These are phyloP conservation scores for Penicillium maclennaniae DNA, from an alignment of 495 filamentous ascomycete genomes.

Conservation along the genomic window DNA sequence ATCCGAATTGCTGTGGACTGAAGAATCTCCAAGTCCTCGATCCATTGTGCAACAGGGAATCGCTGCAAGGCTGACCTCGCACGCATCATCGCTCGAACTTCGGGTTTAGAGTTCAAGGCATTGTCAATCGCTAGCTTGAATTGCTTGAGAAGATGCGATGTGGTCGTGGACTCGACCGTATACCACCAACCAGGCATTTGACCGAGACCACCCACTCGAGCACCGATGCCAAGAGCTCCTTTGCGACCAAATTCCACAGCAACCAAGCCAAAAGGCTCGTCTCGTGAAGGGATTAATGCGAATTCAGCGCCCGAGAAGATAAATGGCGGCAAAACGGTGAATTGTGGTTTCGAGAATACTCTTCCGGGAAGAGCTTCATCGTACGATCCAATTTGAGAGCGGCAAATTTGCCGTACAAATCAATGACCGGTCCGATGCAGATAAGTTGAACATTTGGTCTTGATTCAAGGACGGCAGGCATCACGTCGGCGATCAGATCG, in stretches of 20 bases:
- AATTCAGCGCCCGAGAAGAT: slow-evolving; percentile 80
- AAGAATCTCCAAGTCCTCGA: slow-evolving; percentile 58
- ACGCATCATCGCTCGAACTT: slow-evolving; percentile 63
- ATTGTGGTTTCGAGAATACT: slow-evolving; percentile 73
- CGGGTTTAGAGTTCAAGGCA: slow-evolving; percentile 58
- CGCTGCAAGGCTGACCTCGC: slow-evolving; percentile 73
- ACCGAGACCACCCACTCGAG: slow-evolving; percentile 62
- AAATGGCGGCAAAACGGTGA: slow-evolving; percentile 68
- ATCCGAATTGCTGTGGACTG: slow-evolving; percentile 53
- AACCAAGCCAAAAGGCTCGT: slow-evolving; percentile 79
- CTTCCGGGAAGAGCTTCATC: slow-evolving; percentile 71
- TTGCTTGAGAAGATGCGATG: slow-evolving; percentile 66
- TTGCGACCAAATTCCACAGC: slow-evolving; percentile 79
- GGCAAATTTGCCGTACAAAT: slow-evolving; percentile 75
- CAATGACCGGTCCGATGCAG: slow-evolving; percentile 69
- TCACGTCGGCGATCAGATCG: slow-evolving; percentile 74
- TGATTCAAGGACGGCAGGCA: slow-evolving; percentile 67
- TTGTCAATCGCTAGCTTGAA: slow-evolving; percentile 66
- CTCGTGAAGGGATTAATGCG: slow-evolving; percentile 72
- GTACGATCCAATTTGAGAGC: slow-evolving; percentile 67
- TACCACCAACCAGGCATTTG: slow-evolving; percentile 81
- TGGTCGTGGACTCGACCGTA: slow-evolving; percentile 64
- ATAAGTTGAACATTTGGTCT: slow-evolving; percentile 66
- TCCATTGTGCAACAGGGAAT: slow-evolving; percentile 70
- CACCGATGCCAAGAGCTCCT: slow-evolving; percentile 71